A percentile compares a stretch with the other conserved stretches of the same genome.
Conservation (phyloP, 208 protist species). For the Spongospora subterranea region DNA sequence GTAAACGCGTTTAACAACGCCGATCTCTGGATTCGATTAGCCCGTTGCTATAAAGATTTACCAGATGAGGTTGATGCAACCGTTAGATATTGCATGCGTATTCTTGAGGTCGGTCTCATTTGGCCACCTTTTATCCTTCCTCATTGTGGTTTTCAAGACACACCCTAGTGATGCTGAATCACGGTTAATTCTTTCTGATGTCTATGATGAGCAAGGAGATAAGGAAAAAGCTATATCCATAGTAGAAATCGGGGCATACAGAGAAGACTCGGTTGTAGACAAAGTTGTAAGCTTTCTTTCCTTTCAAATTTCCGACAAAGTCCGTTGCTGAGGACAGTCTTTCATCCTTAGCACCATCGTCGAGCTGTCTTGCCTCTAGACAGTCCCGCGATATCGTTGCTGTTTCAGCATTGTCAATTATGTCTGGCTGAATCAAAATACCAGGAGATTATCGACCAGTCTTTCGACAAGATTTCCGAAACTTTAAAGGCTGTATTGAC, state of each 20-base stretch:
- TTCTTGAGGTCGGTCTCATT: neutral
- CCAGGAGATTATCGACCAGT: neutral
- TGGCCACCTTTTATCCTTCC: neutral
- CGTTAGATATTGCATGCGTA: neutral
- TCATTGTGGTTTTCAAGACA: neutral
- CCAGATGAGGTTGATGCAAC: neutral
- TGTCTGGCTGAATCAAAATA: neutral
- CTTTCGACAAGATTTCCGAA: neutral
- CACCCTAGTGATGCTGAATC: neutral
- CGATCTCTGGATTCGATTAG: constrained; percentile 47
- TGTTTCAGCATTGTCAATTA: constrained; percentile 20
- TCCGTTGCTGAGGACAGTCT: neutral
- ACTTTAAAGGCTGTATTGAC: neutral
- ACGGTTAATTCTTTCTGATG: constrained; percentile 7
- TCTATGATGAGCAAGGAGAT: neutral
- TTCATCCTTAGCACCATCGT: neutral
- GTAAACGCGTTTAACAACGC: constrained; percentile 1
- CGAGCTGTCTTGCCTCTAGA: neutral
- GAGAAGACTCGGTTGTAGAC: too few relatives aligned
- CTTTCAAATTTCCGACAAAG: too few relatives aligned
- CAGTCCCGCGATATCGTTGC: neutral
- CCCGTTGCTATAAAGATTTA: constrained; percentile 47
- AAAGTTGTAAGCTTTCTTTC: too few relatives aligned
- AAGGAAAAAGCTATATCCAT: neutral
- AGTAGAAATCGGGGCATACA: too few relatives aligned